phyloP scores from a whole-genome alignment of 2,329 filamentous ascomycete species.

The Paraphoma chrysanthemicola region DNA sequence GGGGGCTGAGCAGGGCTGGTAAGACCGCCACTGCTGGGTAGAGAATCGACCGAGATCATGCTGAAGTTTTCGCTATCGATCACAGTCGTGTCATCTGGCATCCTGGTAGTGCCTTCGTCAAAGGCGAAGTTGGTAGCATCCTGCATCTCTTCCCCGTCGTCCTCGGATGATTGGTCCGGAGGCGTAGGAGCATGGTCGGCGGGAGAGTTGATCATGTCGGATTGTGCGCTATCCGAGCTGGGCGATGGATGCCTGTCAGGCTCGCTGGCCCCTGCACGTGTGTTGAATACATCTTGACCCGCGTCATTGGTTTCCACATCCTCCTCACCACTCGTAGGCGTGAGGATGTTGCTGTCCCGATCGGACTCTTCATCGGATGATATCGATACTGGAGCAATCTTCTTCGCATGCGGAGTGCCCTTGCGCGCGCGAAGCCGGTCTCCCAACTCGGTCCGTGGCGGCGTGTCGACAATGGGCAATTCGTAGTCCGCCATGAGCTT shows the following conservation, averaged over 20 bases:
- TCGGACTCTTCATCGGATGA: conserved; percentile 33
- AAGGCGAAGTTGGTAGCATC: conserved; percentile 34
- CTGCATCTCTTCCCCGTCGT: conserved; percentile 25
- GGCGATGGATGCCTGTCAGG: no score
- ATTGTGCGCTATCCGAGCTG: no score
- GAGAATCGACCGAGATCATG: conserved; percentile 58
- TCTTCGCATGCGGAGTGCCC: conserved; percentile 37
- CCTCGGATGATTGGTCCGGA: conserved; percentile 10
- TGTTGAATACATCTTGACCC: neutral
- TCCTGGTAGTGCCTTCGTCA: conserved; percentile 41
- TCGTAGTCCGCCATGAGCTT: conserved; percentile 4
- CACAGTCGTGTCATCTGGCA: conserved; percentile 55
- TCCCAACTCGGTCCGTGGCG: conserved; percentile 20
- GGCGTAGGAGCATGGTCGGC: neutral
- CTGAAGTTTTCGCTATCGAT: conserved; percentile 59
- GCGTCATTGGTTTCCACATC: conserved; percentile 8
- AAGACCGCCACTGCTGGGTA: conserved; percentile 44
- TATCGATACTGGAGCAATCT: conserved; percentile 14
- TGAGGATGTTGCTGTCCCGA: conserved; percentile 26
- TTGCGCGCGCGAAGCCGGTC: conserved; percentile 30
- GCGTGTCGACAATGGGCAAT: conserved; percentile 16
- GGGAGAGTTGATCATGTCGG: no score
- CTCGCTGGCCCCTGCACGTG: no score
- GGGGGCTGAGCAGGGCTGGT: conserved; percentile 32
- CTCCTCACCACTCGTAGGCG: conserved; percentile 34